Base-by-base conservation (phyloP, 352 stramenopile genomes). In the Phytophthora fragariae region DNA sequence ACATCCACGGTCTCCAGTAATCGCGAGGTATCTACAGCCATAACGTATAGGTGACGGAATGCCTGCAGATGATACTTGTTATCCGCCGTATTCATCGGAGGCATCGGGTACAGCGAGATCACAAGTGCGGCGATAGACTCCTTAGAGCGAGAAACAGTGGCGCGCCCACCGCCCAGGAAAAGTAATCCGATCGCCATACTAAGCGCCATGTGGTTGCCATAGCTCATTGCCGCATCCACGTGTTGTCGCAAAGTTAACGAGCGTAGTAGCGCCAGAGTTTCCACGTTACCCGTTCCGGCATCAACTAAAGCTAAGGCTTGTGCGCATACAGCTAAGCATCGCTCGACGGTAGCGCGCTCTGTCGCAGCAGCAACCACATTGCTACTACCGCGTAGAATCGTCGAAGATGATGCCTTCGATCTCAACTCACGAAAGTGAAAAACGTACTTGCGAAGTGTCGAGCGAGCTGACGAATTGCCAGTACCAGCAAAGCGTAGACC, bases 171-270 rank as follows among this genome's bases (percentile, higher is more conserved):
- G 29, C 97, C 97, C 5, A 99, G 68, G 65, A 99, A 99, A 7
- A 99, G 82, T 57, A 99, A 79, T 0, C 97, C 98, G 31, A 99
- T 98, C 24, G 97, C 92, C 79, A 97, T 94, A 47, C 88, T 96
- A 53, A 98, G 86, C 14, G 92, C 87, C 95, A 99, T 98, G 81
- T 99, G 97, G 39, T 95, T 98, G 8, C 98, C 98, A 65, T 99
- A 99, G 11, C 89, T 96, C 39, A 98, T 90, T 56, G 93, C 86
- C 3, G 76, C 64, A 47, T 97, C 88, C 4, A 92, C 83, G n/a
- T 85, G 85, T 69, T 95, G 89, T 2, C 89, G 83, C 54, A 97
- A 57, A 31, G 90, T 93, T 63, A 95, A 73, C 2, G 89, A 91
- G 12, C 98, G 97, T 46, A 99, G 83, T 3, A 99, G 54, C 37